Conservation (phyloP, 2,329 filamentous ascomycete genomes). For the Septoria linicola region DNA sequence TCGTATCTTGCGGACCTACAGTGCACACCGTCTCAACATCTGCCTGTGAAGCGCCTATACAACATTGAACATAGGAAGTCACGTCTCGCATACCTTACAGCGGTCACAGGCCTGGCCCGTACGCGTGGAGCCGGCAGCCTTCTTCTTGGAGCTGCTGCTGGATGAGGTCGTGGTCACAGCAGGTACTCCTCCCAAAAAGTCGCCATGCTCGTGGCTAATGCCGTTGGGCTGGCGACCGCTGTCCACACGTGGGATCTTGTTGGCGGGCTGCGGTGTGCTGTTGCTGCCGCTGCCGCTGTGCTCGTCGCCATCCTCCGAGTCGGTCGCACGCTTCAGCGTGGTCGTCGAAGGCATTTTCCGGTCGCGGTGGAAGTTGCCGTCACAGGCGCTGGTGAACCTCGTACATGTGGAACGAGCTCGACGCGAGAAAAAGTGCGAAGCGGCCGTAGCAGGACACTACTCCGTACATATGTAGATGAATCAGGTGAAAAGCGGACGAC, state of each 20-base stretch:
- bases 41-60: too few relatives aligned
- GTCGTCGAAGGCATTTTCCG: constrained; percentile 18
- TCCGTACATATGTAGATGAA: too few relatives aligned
- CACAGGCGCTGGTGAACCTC: constrained; percentile 8
- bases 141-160: too few relatives aligned
- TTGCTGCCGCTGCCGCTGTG: constrained; percentile 7
- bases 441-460: too few relatives aligned
- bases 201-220: constrained; percentile 2
- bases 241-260: constrained; percentile 10
- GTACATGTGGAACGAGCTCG: background rate
- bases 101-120: constrained; percentile 87
- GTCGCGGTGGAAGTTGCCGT: constrained; percentile 27
- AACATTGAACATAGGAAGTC: background rate
- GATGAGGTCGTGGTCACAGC: constrained; percentile 10
- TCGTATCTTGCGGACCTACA: constrained; percentile 77
- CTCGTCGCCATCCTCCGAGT: constrained; percentile 24
- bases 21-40: background rate
- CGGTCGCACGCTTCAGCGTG: constrained; percentile 29
- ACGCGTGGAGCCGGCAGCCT: constrained; percentile 56
- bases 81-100: constrained; percentile 64
- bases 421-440: too few relatives aligned
- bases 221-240: constrained; percentile 5
- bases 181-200: too few relatives aligned
- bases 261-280: constrained; percentile 6
- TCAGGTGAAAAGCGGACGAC: too few relatives aligned